Percentiles rank a stretch among this genome's conserved stretches.
Evolutionary conservation across 352 stramenopile genomes (phyloP).

Genomic region (Phytophthora pluvialis): DNA sequence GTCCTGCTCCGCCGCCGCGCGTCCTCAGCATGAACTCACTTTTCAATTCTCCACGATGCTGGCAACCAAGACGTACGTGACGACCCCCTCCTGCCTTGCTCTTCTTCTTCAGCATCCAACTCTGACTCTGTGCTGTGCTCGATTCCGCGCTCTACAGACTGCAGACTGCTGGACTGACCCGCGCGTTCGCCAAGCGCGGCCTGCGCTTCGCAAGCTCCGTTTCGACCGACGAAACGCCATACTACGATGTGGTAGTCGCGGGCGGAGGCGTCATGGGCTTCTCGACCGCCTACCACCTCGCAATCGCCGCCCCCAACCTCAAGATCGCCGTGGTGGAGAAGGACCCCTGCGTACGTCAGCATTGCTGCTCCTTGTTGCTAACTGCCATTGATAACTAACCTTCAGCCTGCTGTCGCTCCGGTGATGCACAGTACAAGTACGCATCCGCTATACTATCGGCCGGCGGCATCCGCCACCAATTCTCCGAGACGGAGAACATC

Average conservation of each 20-base stretch:
- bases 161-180: constrained; percentile 26
- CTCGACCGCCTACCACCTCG: constrained; percentile 87
- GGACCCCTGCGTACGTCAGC: constrained; percentile 56
- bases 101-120: background rate
- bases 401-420: background rate
- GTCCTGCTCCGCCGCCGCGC: background rate
- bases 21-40: constrained; percentile 25
- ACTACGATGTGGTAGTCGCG: constrained; percentile 84
- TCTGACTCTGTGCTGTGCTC: constrained; percentile 18
- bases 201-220: constrained; percentile 37
- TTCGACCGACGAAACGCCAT: constrained; percentile 33
- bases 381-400: constrained; percentile 11
- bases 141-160: constrained; percentile 20
- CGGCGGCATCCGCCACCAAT: constrained; percentile 85
- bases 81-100: background rate
- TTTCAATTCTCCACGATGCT: constrained; percentile 43
- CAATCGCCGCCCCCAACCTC: constrained; percentile 66
- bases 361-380: background rate
- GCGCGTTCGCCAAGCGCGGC: constrained; percentile 12
- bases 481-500: constrained; percentile 80
- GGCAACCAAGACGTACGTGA: constrained; percentile 42
- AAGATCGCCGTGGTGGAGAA: constrained; percentile 81
- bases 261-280: constrained; percentile 86
- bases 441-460: constrained; percentile 79
- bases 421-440: constrained; percentile 74